phyloP scores from a whole-genome alignment of 148 eudicot genomes.

The Dysphania ambrosioides region DNA sequence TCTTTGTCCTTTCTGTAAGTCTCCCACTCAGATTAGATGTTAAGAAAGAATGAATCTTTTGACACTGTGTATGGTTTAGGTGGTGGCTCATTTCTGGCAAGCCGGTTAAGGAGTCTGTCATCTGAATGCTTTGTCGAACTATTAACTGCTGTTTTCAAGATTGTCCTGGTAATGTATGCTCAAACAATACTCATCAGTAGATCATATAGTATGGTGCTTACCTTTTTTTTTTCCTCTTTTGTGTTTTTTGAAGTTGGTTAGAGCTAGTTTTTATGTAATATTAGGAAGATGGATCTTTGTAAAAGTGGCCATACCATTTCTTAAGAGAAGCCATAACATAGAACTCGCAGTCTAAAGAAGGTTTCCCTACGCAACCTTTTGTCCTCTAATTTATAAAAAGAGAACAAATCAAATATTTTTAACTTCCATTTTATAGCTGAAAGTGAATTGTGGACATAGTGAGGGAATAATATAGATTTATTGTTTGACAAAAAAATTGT shows the following conservation, averaged over 20 bases:
- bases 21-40: background rate
- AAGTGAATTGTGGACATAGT: background rate
- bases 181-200: conserved; percentile 10
- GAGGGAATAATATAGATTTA: background rate
- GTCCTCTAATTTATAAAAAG: background rate
- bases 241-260: background rate
- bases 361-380: background rate
- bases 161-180: conserved; percentile 78
- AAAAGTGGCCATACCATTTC: background rate
- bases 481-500: background rate
- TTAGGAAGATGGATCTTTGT: background rate
- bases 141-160: conserved; percentile 61
- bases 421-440: background rate
- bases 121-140: conserved; percentile 85
- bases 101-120: conserved; percentile 78
- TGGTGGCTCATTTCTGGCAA: conserved; percentile 84
- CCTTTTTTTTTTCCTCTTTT: background rate
- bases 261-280: background rate
- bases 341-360: background rate
- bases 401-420: background rate
- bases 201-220: background rate
- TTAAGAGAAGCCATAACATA: background rate
- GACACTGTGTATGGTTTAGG: conserved; percentile 47
- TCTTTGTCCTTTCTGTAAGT: background rate
- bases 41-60: conserved; percentile 10